These are phyloP conservation scores for Knufia fluminis DNA, from an alignment of 2,329 filamentous ascomycete species.

Conservation along the genomic window DNA sequence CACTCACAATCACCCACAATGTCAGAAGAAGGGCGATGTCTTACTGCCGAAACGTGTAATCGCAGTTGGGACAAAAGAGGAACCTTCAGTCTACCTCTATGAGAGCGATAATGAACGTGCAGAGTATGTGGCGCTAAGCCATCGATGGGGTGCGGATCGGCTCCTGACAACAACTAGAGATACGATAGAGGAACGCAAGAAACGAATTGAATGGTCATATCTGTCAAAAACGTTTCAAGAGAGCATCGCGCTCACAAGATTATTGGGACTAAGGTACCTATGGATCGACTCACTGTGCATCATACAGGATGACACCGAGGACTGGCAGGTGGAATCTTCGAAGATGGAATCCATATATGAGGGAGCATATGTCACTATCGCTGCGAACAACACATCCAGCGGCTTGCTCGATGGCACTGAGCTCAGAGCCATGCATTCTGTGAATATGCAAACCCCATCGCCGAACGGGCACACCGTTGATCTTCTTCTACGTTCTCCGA, in stretches of 20 bases:
- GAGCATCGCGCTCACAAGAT: background rate
- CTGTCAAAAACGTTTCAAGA: conserved; percentile 13
- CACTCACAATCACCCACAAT: background rate
- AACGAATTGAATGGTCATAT: conserved; percentile 1
- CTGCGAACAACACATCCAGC: too few relatives aligned
- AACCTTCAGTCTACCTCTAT: background rate
- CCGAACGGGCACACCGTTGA: background rate
- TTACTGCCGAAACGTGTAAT: background rate
- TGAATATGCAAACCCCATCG: background rate
- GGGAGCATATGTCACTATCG: background rate
- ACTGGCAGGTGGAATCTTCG: background rate
- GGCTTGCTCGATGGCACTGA: conserved; percentile 29
- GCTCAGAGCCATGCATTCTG: conserved; percentile 51
- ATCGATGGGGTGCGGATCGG: background rate
- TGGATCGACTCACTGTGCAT: conserved; percentile 9
- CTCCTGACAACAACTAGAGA: background rate
- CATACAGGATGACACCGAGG: background rate
- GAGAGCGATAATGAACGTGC: too few relatives aligned
- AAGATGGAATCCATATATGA: conserved; percentile 1
- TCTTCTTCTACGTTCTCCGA: background rate
- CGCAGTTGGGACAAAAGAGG: background rate
- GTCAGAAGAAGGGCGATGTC: background rate
- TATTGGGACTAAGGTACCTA: background rate
- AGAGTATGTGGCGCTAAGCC: background rate
- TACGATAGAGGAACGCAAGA: background rate